Conservation (phyloP, 208 protist genomes). For the Wallacemonas sp. region DNA sequence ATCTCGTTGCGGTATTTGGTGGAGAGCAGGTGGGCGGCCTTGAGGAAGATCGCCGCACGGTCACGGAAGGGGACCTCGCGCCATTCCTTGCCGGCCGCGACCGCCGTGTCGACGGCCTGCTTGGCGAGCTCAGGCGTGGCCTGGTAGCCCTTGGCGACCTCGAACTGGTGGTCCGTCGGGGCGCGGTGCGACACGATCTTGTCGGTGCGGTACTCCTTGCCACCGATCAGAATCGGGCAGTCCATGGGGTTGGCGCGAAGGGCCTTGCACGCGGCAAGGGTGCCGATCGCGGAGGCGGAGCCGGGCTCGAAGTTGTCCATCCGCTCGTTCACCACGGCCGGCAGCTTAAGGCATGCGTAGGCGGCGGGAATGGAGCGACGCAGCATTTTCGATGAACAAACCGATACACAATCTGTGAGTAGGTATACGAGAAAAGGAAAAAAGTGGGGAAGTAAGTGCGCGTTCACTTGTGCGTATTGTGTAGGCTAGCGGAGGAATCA, state of each 20-base stretch:
- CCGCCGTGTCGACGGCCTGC: slow-evolving; percentile 84
- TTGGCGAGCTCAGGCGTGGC: slow-evolving; percentile 82
- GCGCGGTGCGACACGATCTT: slow-evolving; percentile 63
- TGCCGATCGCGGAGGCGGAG: slow-evolving; percentile 49
- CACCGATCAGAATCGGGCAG: slow-evolving; percentile 91
- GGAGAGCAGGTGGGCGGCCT: slow-evolving; percentile 87
- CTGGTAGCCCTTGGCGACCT: slow-evolving; percentile 81
- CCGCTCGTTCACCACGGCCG: slow-evolving; percentile 79
- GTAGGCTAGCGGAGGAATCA: too few species aligned
- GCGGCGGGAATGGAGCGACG: slow-evolving; percentile 58
- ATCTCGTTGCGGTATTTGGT: slow-evolving; percentile 88
- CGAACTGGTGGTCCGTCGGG: slow-evolving; percentile 77
- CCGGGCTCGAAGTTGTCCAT: slow-evolving; percentile 88
- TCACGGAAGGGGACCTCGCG: slow-evolving; percentile 84
- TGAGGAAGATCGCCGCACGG: slow-evolving; percentile 93
- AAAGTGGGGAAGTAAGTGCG: too few species aligned
- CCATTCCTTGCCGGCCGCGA: slow-evolving; percentile 82
- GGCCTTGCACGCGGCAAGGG: slow-evolving; percentile 70
- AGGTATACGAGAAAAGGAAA: background rate
- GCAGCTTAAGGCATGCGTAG: slow-evolving; percentile 60
- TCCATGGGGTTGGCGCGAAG: slow-evolving; percentile 54
- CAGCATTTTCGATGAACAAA: slow-evolving; percentile 63
- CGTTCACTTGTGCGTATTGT: too few species aligned
- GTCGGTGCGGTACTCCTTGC: slow-evolving; percentile 81
- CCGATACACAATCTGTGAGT: too few species aligned